Percentiles rank a stretch among this genome's conserved stretches.
These are phyloP conservation scores for Ilyonectria sp. DNA, from an alignment of 2,329 filamentous ascomycete genomes.

Conservation along the genomic window DNA sequence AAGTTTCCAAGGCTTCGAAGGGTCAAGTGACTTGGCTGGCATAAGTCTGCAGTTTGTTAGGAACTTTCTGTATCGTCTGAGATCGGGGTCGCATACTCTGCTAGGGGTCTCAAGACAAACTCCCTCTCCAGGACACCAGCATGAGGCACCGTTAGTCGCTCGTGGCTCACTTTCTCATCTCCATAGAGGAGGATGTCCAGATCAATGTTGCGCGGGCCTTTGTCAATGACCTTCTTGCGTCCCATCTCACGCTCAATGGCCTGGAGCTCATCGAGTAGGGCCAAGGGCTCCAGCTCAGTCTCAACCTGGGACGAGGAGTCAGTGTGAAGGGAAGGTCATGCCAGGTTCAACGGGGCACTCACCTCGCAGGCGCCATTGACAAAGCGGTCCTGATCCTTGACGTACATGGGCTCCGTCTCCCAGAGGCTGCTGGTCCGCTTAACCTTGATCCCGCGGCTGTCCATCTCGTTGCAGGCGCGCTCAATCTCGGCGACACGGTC, in stretches of 20 bases:
- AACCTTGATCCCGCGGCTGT: conserved; percentile 79
- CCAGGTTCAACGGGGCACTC: conserved; percentile 51
- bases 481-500: conserved; percentile 90
- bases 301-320: conserved; percentile 74
- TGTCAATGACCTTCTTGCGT: conserved; percentile 87
- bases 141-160: conserved; percentile 88
- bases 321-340: conserved; percentile 11
- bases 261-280: conserved; percentile 86
- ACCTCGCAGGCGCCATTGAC: conserved; percentile 95
- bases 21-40: conserved; percentile 67
- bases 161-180: conserved; percentile 74
- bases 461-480: conserved; percentile 84
- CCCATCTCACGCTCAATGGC: conserved; percentile 86
- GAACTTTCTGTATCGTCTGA: conserved; percentile 6
- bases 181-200: conserved; percentile 92
- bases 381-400: conserved; percentile 88
- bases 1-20: conserved; percentile 71
- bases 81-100: conserved; percentile 70
- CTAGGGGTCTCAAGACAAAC: conserved; percentile 91
- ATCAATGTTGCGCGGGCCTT: conserved; percentile 95
- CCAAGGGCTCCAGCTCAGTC: conserved; percentile 81
- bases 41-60: conserved; percentile 62
- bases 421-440: conserved; percentile 89
- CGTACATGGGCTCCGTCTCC: conserved; percentile 98
- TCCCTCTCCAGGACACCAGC: conserved; percentile 88